A percentile compares a stretch with the other conserved stretches of the same genome.
Evolutionary conservation across 23 red algal genomes (phyloP).

Genomic region (Gracilaria caudata): DNA sequence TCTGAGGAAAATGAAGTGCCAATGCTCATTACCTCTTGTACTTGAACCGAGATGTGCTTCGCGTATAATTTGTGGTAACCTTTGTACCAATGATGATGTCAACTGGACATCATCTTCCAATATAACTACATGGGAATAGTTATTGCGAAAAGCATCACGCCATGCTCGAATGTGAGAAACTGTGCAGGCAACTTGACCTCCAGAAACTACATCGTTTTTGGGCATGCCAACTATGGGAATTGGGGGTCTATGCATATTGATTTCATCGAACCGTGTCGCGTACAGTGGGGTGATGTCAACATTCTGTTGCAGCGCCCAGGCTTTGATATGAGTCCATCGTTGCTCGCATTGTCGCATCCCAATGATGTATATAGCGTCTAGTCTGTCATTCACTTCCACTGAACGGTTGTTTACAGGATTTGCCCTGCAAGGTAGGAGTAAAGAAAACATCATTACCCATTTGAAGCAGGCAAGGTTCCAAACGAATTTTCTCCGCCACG

Average conservation of each 20-base stretch:
- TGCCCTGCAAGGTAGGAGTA: background rate
- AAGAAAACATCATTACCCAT: background rate
- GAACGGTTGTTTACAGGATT: background rate
- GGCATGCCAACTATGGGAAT: slow-evolving; percentile 41
- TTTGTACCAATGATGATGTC: slow-evolving; percentile 6
- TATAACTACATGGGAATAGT: slow-evolving; percentile 57
- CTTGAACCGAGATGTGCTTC: slow-evolving; percentile 42
- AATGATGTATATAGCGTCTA: slow-evolving; percentile 69
- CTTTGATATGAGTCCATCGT: slow-evolving; percentile 29
- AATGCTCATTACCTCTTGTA: slow-evolving; percentile 16
- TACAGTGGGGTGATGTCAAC: slow-evolving; percentile 29
- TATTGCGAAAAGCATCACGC: slow-evolving; percentile 49
- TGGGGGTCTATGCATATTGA: slow-evolving; percentile 47
- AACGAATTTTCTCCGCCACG: background rate
- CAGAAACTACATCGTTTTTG: slow-evolving; percentile 28
- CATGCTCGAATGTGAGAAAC: slow-evolving; percentile 72
- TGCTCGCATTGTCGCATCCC: slow-evolving; percentile 58
- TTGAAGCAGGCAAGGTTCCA: background rate
- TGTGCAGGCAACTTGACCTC: slow-evolving; percentile 79
- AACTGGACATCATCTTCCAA: slow-evolving; percentile 86
- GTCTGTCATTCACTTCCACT: background rate
- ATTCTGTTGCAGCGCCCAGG: slow-evolving; percentile 16
- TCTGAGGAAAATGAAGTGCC: slow-evolving; percentile 79
- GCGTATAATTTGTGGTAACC: slow-evolving; percentile 29
- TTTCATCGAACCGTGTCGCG: slow-evolving; percentile 39